phyloP scores from a whole-genome alignment of 345 rosid species.

The Pistacia atlantica region DNA sequence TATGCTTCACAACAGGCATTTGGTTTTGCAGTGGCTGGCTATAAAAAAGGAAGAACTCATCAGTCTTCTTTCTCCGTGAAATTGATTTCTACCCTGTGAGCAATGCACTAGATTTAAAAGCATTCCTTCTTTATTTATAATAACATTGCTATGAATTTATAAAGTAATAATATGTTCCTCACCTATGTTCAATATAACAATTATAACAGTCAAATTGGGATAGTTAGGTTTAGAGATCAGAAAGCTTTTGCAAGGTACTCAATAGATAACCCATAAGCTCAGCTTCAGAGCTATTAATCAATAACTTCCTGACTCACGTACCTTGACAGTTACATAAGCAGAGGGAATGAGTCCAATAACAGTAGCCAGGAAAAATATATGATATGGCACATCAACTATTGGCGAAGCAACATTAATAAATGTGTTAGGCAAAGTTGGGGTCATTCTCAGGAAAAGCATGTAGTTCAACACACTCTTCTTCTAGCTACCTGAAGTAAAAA shows the following conservation, averaged over 20 bases:
- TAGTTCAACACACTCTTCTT: no score
- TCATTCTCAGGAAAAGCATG: conserved; percentile 87
- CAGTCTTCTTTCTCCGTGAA: conserved; percentile 69
- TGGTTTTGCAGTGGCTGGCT: conserved; percentile 56
- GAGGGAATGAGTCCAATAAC: conserved; percentile 88
- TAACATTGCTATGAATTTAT: not conserved
- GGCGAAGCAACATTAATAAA: conserved; percentile 96
- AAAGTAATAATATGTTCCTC: no score
- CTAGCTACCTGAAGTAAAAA: no score
- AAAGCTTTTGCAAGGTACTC: no score
- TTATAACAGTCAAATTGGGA: no score
- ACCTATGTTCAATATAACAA: no score
- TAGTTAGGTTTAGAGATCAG: no score
- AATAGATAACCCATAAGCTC: not conserved
- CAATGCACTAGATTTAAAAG: not conserved
- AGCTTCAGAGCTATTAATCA: not conserved
- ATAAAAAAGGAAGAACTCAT: conserved; percentile 45
- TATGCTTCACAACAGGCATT: conserved; percentile 36
- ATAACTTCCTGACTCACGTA: conserved; percentile 19
- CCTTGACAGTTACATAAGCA: conserved; percentile 91
- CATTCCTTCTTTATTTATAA: not conserved
- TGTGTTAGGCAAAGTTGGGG: conserved; percentile 91
- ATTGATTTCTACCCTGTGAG: conserved; percentile 69
- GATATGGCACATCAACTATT: conserved; percentile 80
- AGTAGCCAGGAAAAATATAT: conserved; percentile 80